Evolutionary conservation across 2,329 filamentous ascomycete genomes (phyloP).

Genomic region (Venturia asperata): DNA sequence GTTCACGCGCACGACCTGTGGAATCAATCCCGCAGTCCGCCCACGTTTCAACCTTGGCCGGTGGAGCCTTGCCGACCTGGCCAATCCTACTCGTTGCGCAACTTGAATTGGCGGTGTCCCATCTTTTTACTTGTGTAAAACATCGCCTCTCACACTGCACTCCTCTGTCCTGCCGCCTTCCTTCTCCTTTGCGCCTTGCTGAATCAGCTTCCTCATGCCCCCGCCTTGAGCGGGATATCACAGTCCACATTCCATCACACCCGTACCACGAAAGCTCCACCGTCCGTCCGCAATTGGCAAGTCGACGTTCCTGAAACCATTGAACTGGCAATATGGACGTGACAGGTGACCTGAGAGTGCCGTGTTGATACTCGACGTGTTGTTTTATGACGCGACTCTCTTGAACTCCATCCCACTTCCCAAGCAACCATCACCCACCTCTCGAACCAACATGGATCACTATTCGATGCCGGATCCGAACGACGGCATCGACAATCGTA

Average conservation of each 20-base stretch:
- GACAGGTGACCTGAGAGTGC: neutral
- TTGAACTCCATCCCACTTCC: neutral
- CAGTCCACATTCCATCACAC: neutral
- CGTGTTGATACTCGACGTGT: conserved; percentile 7
- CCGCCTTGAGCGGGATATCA: neutral
- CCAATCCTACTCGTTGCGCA: conserved; percentile 15
- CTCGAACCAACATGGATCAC: neutral
- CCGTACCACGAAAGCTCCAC: neutral
- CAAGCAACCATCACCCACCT: neutral
- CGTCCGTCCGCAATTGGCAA: neutral
- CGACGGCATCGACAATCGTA: neutral
- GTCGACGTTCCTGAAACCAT: neutral
- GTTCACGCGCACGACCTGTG: neutral
- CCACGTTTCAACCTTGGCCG: neutral
- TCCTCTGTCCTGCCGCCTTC: neutral
- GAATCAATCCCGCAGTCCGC: conserved; percentile 9
- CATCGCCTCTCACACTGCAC: neutral
- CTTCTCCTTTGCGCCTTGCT: neutral
- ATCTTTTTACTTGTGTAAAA: conserved; percentile 13
- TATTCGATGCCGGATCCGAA: neutral
- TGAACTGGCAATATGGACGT: neutral
- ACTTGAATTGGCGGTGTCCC: conserved; percentile 17
- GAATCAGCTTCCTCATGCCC: conserved; percentile 1
- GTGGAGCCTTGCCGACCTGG: neutral
- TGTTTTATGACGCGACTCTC: neutral